Evolutionary conservation across 768 basidiomycete genomes (phyloP), one percentile per base, ranked within the genome.

Genomic region (Leccinum subtestaceum): DNA sequence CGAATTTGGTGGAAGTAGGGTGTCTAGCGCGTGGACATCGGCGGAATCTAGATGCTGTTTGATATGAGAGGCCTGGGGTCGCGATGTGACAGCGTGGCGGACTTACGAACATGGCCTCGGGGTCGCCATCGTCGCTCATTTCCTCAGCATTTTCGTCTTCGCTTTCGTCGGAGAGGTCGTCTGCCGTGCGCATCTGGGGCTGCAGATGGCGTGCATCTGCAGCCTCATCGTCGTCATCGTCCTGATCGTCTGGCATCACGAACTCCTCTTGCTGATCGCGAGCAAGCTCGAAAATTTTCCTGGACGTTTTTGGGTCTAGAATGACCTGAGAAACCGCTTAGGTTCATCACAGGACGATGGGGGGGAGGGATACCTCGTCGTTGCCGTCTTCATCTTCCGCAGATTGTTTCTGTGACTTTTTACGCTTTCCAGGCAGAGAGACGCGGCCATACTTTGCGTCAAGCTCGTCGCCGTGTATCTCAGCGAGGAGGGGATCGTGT

Each of bases 211-310:
- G n/a, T 53, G 69, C 67, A 34, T 72, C 69, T 10, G 70, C 34
- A 62, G 60, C 52, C 59, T 65, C 67, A 29, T 72, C 65, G 12
- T 77, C 76, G 11, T 76, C 74, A 19, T 76, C 75, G 32, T 83
- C 81, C 1, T 82, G 82, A 58, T 86, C 84, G 29, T 85, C 84
- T 17, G 78, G 77, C 65, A 84, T 80, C 55, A 85, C 85, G 4
- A 95, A 74, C 69, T 98, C 95, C 70, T 93, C 88, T 74, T 98
- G 95, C 74, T 99, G 96, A 65, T 91, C 88, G 69, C 84, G 82
- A 15, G 96, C 96, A 56, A 99, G 84, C 71, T 95, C 90, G 64
- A 99, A 89, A 52, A 99, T 97, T 65, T 85, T 87, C 59, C 81
- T 80, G 0, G 94, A 96, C 6, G 87, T 89, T 74, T 89, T 92